These are phyloP conservation scores for Hydrangea macrophylla DNA, from an alignment of 148 eudicot genomes.

Conservation along the genomic window DNA sequence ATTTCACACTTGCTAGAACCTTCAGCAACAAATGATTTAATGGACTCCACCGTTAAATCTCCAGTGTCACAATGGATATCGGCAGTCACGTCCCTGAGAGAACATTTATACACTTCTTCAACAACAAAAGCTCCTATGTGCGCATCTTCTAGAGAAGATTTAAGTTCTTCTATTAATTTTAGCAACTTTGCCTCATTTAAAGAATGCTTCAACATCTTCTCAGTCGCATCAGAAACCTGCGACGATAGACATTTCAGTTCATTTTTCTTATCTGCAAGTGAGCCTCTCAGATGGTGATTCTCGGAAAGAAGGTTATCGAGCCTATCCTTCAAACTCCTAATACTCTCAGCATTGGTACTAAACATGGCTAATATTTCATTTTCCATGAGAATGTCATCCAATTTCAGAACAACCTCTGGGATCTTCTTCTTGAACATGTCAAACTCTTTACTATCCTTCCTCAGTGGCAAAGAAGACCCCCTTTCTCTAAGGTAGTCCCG, in stretches of 20 bases:
- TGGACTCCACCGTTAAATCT: conserved; percentile 39
- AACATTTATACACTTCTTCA: conserved; percentile 52
- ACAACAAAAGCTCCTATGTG: conserved; percentile 36
- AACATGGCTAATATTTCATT: conserved; percentile 43
- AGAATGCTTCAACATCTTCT: conserved; percentile 34
- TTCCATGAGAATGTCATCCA: conserved; percentile 54
- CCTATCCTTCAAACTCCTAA: conserved; percentile 33
- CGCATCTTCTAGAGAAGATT: conserved; percentile 35
- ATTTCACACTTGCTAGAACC: not conserved
- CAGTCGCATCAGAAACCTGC: conserved; percentile 46
- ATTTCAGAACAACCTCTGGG: conserved; percentile 46
- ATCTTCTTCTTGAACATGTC: conserved; percentile 62
- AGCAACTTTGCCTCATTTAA: conserved; percentile 40
- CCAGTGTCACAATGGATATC: conserved; percentile 25
- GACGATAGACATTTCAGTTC: conserved; percentile 41
- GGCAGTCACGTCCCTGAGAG: conserved; percentile 36
- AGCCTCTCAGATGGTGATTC: conserved; percentile 49
- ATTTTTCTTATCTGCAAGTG: conserved; percentile 35
- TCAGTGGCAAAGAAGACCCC: conserved; percentile 39
- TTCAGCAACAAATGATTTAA: not conserved
- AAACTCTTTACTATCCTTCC: conserved; percentile 66
- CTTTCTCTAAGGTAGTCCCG: conserved; percentile 61
- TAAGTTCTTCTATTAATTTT: conserved; percentile 31
- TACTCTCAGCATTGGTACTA: conserved; percentile 20
- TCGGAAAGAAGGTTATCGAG: conserved; percentile 50